Base-by-base conservation (phyloP, 1,139 yeast genomes). In the Taiozyma sp. region DNA sequence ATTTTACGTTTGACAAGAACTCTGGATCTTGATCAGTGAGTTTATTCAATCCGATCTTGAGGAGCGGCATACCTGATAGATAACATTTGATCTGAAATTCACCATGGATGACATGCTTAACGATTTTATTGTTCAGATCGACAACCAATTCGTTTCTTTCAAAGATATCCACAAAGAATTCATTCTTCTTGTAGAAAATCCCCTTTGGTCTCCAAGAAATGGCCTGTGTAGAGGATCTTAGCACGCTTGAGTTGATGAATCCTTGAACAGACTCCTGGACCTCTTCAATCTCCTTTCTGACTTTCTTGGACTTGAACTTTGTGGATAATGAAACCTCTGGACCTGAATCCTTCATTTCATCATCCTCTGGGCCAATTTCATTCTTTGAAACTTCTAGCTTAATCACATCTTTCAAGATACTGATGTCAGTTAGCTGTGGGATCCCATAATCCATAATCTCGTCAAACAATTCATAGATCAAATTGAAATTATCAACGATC, bases 131-230 rank as follows among this genome's bases (percentile, higher is more conserved):
- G 10, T 71, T 59, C 64, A 83, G 75, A 63, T 80, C 84, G 63
- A 84, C 84, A 51, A 81, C 70, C 73, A 86, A 81, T 56, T 83
- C 82, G 45, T 85, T 74, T 45, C 74, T 74, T 61, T 87, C 96
- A 43, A 83, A 75, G 45, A 86, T 86, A 66, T 87, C 91, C 59
- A 87, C 75, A 62, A 85, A 87, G 51, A 90, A 83, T 66, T 87
- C 95, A 64, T 87, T 87, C 65, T 85, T 87, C 59, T 82, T 82
- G 64, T 87, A 87, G 56, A 75, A 74, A n/a, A 87, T 84, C 10
- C 93, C 93, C 59, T 85, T 89, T 47, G 88, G 85, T 68, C 96
- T 78, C 96, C 95, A 87, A 43, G 88, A 83, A 4, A 87, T 80
- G 10, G 85, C 79, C 61, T 83, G 83, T 40, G 90, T 86, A 12